A percentile compares a stretch with the other conserved stretches of the same genome.
Evolutionary conservation across 2,329 filamentous ascomycete genomes (phyloP).

Genomic region (Trichoderma gracile): DNA sequence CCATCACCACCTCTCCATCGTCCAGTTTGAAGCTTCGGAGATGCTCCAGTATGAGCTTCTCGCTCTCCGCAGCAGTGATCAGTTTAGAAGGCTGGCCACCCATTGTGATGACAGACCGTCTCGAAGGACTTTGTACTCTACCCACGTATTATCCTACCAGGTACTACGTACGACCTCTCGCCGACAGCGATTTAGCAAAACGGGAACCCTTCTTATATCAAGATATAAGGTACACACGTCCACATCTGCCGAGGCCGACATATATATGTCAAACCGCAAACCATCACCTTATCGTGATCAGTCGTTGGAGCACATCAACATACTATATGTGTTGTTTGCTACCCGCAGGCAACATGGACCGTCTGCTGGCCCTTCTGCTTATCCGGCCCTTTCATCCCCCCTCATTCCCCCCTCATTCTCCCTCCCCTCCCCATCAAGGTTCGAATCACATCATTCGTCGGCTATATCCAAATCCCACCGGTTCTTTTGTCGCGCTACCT

Average conservation of each 20-base stretch:
- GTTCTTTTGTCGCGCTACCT: slow-evolving; percentile 7
- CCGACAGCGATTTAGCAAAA: background rate
- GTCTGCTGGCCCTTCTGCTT: background rate
- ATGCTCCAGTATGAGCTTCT: slow-evolving; percentile 49
- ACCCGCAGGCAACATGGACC: background rate
- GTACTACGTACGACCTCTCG: background rate
- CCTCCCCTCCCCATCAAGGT: too few species aligned
- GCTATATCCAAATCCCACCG: slow-evolving; percentile 12
- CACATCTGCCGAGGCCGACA: background rate
- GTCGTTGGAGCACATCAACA: background rate
- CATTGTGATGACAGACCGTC: slow-evolving; percentile 37
- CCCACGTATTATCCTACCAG: background rate
- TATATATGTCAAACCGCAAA: too few species aligned
- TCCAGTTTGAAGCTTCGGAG: slow-evolving; percentile 49
- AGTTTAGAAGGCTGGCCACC: slow-evolving; percentile 48
- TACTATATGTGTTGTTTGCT: too few species aligned
- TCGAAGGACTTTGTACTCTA: too few species aligned
- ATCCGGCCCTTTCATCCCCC: background rate
- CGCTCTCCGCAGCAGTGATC: slow-evolving; percentile 36
- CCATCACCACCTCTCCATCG: slow-evolving; percentile 52
- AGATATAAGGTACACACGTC: too few species aligned
- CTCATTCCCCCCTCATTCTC: background rate
- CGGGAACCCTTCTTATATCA: too few species aligned
- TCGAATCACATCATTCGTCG: background rate
- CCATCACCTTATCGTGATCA: too few species aligned